These are phyloP conservation scores for Amaranthus palmeri DNA, from an alignment of 148 eudicot genomes.

Conservation along the genomic window DNA sequence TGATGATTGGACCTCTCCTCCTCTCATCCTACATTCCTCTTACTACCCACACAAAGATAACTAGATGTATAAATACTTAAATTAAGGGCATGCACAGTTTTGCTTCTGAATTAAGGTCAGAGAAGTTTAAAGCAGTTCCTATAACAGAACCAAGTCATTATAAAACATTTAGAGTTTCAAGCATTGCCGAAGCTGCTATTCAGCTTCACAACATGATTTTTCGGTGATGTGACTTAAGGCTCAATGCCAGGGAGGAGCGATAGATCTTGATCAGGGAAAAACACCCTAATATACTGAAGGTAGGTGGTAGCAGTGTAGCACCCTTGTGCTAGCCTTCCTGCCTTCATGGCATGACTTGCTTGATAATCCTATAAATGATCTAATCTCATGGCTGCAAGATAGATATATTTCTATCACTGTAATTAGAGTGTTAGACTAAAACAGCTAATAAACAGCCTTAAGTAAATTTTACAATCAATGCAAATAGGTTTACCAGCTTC, in stretches of 20 bases:
- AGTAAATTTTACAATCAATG: not conserved
- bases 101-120: not conserved
- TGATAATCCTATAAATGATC: too few species aligned
- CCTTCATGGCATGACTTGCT: not conserved
- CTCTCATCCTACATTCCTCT: not conserved
- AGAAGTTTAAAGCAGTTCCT: not conserved
- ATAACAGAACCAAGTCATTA: not conserved
- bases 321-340: too few species aligned
- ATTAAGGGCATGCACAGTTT: not conserved
- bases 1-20: not conserved
- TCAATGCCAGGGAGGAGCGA: too few species aligned
- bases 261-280: too few species aligned
- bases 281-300: too few species aligned
- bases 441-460: not conserved
- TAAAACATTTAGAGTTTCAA: not conserved
- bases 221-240: too few species aligned
- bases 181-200: not conserved
- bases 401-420: not conserved
- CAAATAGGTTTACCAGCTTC: conserved; percentile 1
- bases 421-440: not conserved
- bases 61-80: not conserved
- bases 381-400: not conserved
- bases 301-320: too few species aligned
- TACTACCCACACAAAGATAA: not conserved
- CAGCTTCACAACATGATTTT: not conserved